phyloP scores from a whole-genome alignment of 2,329 filamentous ascomycete species.

The Uncinocarpus reesii region DNA sequence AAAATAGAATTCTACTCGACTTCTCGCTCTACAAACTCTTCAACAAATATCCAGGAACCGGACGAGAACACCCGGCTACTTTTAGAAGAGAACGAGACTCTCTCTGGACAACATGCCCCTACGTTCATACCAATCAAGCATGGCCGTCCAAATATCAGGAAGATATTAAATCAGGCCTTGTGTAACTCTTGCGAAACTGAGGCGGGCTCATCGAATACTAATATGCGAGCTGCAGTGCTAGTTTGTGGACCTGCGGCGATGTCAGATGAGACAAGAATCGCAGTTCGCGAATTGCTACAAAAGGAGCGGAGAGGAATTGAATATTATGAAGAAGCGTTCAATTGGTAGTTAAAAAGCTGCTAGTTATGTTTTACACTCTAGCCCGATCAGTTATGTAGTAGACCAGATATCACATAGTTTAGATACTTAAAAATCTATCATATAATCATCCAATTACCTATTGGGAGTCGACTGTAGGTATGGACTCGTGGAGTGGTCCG shows the following conservation, averaged over 20 bases:
- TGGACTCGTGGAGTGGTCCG: too few relatives aligned
- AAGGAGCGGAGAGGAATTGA: conserved; percentile 27
- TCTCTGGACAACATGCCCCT: background rate
- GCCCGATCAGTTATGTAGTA: too few relatives aligned
- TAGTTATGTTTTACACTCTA: too few relatives aligned
- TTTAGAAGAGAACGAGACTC: background rate
- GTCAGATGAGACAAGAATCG: conserved; percentile 35
- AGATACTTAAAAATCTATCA: too few relatives aligned
- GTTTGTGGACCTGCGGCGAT: conserved; percentile 35
- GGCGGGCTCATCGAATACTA: too few relatives aligned
- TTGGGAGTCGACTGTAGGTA: too few relatives aligned
- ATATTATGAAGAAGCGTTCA: conserved; percentile 40
- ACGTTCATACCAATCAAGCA: background rate
- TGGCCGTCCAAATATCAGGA: conserved; percentile 11
- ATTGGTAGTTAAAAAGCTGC: conserved; percentile 23
- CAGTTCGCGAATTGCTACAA: conserved; percentile 27
- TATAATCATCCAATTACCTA: too few relatives aligned
- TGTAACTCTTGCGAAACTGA: background rate
- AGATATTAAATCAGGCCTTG: background rate
- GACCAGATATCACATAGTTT: too few relatives aligned
- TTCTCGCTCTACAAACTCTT: background rate
- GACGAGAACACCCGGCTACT: conserved; percentile 14
- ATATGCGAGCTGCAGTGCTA: conserved; percentile 24
- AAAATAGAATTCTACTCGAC: conserved; percentile 13
- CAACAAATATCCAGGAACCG: background rate